Evolutionary conservation across 495 filamentous ascomycete species (phyloP).

Genomic region (Hypomontagnella submonticulosa): DNA sequence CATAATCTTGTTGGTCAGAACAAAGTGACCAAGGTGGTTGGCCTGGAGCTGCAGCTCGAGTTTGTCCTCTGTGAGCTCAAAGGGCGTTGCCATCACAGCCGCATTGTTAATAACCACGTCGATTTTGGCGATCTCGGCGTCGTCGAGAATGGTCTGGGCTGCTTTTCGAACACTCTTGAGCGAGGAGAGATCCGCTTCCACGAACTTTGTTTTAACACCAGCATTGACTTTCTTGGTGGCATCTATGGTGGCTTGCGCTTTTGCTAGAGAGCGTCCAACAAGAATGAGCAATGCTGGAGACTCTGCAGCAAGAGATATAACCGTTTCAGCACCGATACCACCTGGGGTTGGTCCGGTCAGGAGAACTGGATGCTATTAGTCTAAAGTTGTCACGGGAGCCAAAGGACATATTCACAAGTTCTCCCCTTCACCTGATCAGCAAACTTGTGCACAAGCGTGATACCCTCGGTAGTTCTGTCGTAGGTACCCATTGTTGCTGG

Average conservation of each 20-base stretch:
- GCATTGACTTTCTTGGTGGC: constrained; percentile 53
- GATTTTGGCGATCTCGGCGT: constrained; percentile 62
- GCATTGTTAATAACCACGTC: constrained; percentile 78
- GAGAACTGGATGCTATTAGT: constrained; percentile 48
- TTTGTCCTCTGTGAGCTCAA: constrained; percentile 53
- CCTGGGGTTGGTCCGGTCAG: constrained; percentile 62
- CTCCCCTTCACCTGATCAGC: constrained; percentile 52
- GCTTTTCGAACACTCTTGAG: constrained; percentile 62
- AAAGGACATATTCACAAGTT: constrained; percentile 45
- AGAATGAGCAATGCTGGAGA: constrained; percentile 58
- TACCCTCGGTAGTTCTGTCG: constrained; percentile 47
- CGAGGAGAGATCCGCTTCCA: constrained; percentile 60
- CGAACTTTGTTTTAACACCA: constrained; percentile 53
- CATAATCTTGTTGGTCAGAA: constrained; percentile 67
- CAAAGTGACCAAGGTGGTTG: constrained; percentile 69
- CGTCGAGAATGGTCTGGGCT: constrained; percentile 55
- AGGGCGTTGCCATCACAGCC: constrained; percentile 68
- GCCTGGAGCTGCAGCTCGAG: constrained; percentile 68
- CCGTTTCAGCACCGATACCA: constrained; percentile 60
- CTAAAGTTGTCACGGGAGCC: background rate
- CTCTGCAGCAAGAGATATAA: constrained; percentile 55
- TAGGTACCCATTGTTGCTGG: constrained; percentile 35
- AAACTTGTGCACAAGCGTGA: constrained; percentile 51
- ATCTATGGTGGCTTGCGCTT: constrained; percentile 55
- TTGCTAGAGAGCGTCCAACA: constrained; percentile 52